Conservation (phyloP, 2,329 filamentous ascomycete species). For the Arthrobotrys sphaeroides region DNA sequence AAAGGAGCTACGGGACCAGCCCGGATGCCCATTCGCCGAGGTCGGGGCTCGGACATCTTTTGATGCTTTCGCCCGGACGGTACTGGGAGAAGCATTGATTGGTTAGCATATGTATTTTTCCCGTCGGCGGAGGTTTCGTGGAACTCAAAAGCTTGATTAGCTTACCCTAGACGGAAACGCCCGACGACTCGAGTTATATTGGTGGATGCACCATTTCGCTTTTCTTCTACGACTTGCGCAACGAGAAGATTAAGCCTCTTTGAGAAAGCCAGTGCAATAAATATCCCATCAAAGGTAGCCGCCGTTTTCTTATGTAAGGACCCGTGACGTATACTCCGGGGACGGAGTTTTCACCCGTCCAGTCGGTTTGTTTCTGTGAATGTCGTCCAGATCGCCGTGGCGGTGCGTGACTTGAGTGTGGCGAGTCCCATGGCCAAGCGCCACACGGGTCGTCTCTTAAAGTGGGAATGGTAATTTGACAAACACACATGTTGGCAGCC, state of each 20-base stretch:
- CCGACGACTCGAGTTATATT: neutral
- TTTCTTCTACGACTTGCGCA: neutral
- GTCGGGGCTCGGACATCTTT: no score
- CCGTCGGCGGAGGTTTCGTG: neutral
- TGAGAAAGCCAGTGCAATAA: neutral
- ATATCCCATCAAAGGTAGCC: neutral
- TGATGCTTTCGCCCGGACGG: neutral
- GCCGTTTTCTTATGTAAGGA: constrained; percentile 7
- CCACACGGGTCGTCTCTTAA: no score
- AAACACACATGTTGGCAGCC: neutral
- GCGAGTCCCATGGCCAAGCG: no score
- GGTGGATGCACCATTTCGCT: neutral
- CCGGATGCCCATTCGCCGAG: no score
- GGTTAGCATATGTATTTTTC: constrained; percentile 1
- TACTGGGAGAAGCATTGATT: neutral
- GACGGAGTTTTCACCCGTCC: neutral
- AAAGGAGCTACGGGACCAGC: neutral
- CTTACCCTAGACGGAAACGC: neutral
- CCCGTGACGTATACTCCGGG: neutral
- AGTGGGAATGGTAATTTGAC: neutral
- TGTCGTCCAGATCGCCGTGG: neutral
- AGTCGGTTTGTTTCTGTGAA: neutral
- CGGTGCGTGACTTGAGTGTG: no score
- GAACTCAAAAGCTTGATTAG: neutral
- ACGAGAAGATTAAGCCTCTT: neutral